These are phyloP conservation scores for Aspergillus sp. DNA, from an alignment of 2,329 filamentous ascomycete genomes.

Conservation along the genomic window DNA sequence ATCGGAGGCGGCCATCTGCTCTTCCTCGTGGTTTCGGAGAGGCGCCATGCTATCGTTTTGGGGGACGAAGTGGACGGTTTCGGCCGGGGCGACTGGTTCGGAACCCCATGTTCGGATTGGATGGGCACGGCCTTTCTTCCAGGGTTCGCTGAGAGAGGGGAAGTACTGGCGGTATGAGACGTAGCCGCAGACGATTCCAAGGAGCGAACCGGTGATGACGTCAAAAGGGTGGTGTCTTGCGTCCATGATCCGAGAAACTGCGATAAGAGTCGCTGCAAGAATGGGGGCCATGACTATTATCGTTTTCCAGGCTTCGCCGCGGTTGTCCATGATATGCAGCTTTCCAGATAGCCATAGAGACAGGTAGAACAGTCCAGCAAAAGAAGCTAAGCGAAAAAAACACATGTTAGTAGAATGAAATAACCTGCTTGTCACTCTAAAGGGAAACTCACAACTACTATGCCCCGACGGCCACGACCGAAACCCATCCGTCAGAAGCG, in stretches of 20 bases:
- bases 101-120: slow-evolving; percentile 56
- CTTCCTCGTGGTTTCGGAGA: slow-evolving; percentile 28
- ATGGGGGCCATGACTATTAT: slow-evolving; percentile 51
- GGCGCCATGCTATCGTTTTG: slow-evolving; percentile 18
- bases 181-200: slow-evolving; percentile 51
- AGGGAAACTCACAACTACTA: slow-evolving; percentile 9
- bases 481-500: slow-evolving; percentile 55
- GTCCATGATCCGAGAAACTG: slow-evolving; percentile 58
- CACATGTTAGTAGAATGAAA: no score
- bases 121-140: slow-evolving; percentile 56
- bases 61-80: slow-evolving; percentile 1
- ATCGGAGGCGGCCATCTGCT: slow-evolving; percentile 13
- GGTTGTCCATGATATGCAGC: slow-evolving; percentile 55
- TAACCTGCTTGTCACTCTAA: no score
- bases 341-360: slow-evolving; percentile 57
- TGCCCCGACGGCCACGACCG: slow-evolving; percentile 52
- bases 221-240: slow-evolving; percentile 59
- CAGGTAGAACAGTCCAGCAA: slow-evolving; percentile 56
- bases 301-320: slow-evolving; percentile 57
- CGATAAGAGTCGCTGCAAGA: slow-evolving; percentile 51
- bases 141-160: slow-evolving; percentile 50
- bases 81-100: slow-evolving; percentile 29
- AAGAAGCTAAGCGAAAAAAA: slow-evolving; percentile 33
- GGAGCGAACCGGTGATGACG: slow-evolving; percentile 51
- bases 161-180: slow-evolving; percentile 57